Evolutionary conservation across 1,139 yeast genomes (phyloP).

Genomic region (Geotrichum candidum): DNA sequence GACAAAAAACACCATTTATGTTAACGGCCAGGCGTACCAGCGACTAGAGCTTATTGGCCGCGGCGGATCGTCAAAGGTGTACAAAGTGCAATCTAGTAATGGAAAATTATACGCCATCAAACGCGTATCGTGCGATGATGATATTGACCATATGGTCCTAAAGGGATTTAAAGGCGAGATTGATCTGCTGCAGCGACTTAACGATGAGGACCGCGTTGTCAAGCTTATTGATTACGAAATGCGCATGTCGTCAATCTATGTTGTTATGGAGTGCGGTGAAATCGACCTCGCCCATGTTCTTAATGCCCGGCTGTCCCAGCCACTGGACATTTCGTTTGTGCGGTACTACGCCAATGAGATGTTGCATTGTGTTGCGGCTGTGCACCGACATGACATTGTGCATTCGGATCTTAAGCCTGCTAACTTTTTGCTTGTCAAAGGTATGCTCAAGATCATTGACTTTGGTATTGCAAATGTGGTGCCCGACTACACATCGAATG

Average conservation of each 20-base stretch:
- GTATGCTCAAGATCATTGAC: conserved; percentile 80
- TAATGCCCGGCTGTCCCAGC: conserved; percentile 45
- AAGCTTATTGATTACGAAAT: conserved; percentile 68
- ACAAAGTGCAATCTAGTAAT: conserved; percentile 59
- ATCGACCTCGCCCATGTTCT: conserved; percentile 82
- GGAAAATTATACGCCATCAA: conserved; percentile 68
- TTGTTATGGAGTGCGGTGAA: conserved; percentile 96
- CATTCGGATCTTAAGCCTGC: conserved; percentile 97
- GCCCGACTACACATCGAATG: conserved; percentile 85
- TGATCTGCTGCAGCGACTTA: conserved; percentile 57
- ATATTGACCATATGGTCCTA: conserved; percentile 68
- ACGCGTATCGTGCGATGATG: conserved; percentile 65
- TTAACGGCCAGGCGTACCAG: conserved; percentile 64
- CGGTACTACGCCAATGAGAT: conserved; percentile 77
- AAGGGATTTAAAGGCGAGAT: conserved; percentile 87
- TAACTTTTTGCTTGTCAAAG: conserved; percentile 81
- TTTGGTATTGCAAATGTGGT: conserved; percentile 95
- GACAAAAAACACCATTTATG: conserved; percentile 32
- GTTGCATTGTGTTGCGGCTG: conserved; percentile 77
- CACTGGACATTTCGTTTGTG: conserved; percentile 72
- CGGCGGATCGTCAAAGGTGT: conserved; percentile 93
- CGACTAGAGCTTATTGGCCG: conserved; percentile 75
- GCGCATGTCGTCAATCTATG: conserved; percentile 53
- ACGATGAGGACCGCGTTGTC: conserved; percentile 67
- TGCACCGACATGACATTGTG: conserved; percentile 81